Conservation (phyloP, 257 asterid genomes). For the Nicotiana noctiflora region DNA sequence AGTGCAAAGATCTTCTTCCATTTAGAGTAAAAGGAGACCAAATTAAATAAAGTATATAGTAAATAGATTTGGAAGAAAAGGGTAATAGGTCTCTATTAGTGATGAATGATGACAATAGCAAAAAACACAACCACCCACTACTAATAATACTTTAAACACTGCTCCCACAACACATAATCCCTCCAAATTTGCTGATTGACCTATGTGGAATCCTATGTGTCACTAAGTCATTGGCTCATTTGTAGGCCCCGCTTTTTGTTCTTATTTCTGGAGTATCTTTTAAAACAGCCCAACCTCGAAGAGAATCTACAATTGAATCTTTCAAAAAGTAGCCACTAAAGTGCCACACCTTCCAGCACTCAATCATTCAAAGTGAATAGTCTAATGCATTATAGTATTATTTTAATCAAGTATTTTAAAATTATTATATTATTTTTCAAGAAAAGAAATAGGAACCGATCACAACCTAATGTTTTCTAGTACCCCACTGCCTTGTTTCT, state of each 20-base stretch:
- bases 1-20: not conserved
- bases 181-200: not conserved
- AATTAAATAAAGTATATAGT: too few relatives aligned
- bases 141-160: not conserved
- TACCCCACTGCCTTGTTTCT: slow-evolving; percentile 4
- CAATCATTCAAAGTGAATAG: slow-evolving; percentile 25
- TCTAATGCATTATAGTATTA: not conserved
- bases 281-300: slow-evolving; percentile 14
- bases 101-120: not conserved
- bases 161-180: not conserved
- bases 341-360: slow-evolving; percentile 18
- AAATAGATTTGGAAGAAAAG: not conserved
- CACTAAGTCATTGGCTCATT: not conserved
- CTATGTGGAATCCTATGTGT: slow-evolving; percentile 1
- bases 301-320: slow-evolving; percentile 50
- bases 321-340: slow-evolving; percentile 7
- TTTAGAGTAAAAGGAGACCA: not conserved
- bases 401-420: not conserved
- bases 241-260: slow-evolving; percentile 19
- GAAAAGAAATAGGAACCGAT: slow-evolving; percentile 3
- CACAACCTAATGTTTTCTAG: not conserved
- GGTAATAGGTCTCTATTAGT: not conserved
- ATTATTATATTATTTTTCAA: not conserved
- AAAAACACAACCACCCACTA: not conserved
- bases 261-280: slow-evolving; percentile 34